phyloP scores from a whole-genome alignment of 1,284 basidiomycete species.

The Leccinum angustisporum region DNA sequence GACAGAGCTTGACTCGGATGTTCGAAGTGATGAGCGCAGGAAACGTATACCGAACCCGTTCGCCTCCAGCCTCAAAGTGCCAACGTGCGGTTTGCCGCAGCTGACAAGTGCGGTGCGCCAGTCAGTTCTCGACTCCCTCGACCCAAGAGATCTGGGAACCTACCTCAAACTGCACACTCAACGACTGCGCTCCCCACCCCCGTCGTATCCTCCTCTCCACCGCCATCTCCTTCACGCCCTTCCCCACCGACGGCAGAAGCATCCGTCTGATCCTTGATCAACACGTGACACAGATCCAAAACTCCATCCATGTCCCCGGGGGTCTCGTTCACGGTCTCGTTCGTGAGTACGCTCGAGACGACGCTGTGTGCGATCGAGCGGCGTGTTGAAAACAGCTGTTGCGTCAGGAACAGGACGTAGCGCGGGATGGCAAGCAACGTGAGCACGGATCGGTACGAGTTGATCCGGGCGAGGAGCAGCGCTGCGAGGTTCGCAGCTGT shows the following conservation, averaged over 20 bases:
- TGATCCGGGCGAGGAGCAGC: no score
- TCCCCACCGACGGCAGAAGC: slow-evolving; percentile 27
- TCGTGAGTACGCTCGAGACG: slow-evolving; percentile 89
- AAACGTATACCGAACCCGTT: slow-evolving; percentile 59
- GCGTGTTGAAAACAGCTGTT: slow-evolving; percentile 72
- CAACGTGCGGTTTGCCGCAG: slow-evolving; percentile 40
- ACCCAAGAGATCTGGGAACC: not conserved
- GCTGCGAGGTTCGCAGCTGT: no score
- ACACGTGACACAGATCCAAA: slow-evolving; percentile 81
- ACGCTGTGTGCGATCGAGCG: slow-evolving; percentile 88
- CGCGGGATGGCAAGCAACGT: slow-evolving; percentile 45
- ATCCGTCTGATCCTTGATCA: slow-evolving; percentile 64
- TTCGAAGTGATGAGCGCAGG: slow-evolving; percentile 80
- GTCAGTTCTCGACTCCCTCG: not conserved
- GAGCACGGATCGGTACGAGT: no score
- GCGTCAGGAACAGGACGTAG: slow-evolving; percentile 78
- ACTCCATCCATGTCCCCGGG: slow-evolving; percentile 91
- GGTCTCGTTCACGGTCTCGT: slow-evolving; percentile 64
- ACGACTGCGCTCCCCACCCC: slow-evolving; percentile 63
- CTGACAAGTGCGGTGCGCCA: not conserved
- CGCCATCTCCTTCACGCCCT: slow-evolving; percentile 17
- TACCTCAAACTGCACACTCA: slow-evolving; percentile 31
- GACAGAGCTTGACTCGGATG: slow-evolving; percentile 73
- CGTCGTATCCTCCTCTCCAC: no score
- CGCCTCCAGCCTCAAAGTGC: slow-evolving; percentile 85